Evolutionary conservation across 495 filamentous ascomycete species (phyloP).

Genomic region (Trichocladium uniseriatum): DNA sequence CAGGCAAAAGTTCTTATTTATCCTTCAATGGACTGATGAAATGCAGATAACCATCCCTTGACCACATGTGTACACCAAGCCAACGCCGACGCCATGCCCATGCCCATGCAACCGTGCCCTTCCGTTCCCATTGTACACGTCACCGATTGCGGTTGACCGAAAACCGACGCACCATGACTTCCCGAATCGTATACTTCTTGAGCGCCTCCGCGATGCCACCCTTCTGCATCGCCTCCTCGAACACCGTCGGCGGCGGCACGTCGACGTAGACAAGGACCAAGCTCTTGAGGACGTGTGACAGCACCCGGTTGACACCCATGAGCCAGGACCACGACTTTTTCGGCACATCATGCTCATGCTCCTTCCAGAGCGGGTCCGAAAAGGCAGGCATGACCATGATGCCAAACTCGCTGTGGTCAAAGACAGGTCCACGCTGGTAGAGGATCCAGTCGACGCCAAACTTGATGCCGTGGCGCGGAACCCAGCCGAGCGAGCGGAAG

Average conservation of each 20-base stretch:
- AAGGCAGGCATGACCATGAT: conserved; percentile 77
- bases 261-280: conserved; percentile 86
- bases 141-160: conserved; percentile 61
- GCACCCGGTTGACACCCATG: conserved; percentile 85
- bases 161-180: conserved; percentile 76
- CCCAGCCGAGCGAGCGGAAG: conserved; percentile 93
- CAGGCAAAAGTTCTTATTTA: not conserved
- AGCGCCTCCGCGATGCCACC: conserved; percentile 55
- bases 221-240: conserved; percentile 30
- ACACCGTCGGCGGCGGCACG: conserved; percentile 58
- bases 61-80: not conserved
- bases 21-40: not conserved
- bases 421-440: conserved; percentile 91
- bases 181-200: conserved; percentile 65
- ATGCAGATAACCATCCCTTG: not conserved
- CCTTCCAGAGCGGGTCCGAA: conserved; percentile 63
- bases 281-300: conserved; percentile 79
- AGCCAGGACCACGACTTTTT: conserved; percentile 78
- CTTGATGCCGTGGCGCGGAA: conserved; percentile 87
- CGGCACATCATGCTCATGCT: conserved; percentile 34
- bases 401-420: conserved; percentile 88
- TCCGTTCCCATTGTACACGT: conserved; percentile 3
- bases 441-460: conserved; percentile 90
- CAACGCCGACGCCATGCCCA: conserved; percentile 10
- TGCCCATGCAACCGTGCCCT: conserved; percentile 1